Conservation (phyloP, 441 rosid species). For the Syzygium malaccense region DNA sequence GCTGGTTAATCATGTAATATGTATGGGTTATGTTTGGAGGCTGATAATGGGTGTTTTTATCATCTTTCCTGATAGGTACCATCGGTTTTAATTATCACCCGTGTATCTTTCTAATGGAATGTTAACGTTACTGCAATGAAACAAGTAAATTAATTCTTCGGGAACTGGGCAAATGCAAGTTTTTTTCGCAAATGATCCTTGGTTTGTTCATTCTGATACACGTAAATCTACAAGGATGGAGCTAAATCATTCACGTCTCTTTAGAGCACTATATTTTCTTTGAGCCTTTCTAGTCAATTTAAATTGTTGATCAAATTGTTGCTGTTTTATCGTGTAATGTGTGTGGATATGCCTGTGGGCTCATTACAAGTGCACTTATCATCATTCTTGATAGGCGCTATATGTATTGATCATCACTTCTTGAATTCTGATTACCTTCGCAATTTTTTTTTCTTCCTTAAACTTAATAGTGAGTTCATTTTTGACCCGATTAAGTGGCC, state of each 20-base stretch:
- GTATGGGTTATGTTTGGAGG: background rate
- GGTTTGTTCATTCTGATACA: background rate
- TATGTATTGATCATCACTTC: background rate
- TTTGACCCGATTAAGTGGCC: slow-evolving; percentile 83
- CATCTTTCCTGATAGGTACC: background rate
- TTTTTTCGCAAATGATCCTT: background rate
- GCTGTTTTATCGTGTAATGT: background rate
- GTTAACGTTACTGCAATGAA: background rate
- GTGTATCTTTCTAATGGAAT: background rate
- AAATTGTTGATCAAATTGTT: background rate
- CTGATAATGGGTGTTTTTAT: background rate
- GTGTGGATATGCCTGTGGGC: background rate
- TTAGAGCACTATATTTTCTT: background rate
- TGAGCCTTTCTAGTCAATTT: background rate
- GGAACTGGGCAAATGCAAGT: background rate
- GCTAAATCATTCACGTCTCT: background rate
- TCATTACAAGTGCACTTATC: background rate
- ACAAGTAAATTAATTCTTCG: background rate
- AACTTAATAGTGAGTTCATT: slow-evolving; percentile 66
- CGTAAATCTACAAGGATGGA: background rate
- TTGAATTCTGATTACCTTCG: background rate
- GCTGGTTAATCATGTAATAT: background rate
- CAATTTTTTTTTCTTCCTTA: slow-evolving; percentile 3
- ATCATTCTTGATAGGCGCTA: background rate
- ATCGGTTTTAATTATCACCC: background rate